Conservation (phyloP, 2,329 filamentous ascomycete genomes). For the Botrytis byssoidea region DNA sequence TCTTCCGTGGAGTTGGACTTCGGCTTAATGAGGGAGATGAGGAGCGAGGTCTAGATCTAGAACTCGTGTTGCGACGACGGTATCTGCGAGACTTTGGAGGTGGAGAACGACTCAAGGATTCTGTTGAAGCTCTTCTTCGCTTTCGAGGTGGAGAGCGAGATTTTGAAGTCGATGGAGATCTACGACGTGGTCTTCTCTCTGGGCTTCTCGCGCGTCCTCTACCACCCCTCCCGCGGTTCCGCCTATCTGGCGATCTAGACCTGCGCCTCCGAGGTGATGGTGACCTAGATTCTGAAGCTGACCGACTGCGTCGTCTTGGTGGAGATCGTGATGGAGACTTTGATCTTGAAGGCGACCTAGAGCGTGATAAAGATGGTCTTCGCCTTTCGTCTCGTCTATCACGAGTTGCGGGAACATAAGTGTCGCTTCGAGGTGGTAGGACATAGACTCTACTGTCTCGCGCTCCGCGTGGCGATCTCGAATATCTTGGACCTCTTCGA, state of each 20-base stretch:
- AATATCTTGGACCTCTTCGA: constrained; percentile 46
- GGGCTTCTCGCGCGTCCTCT: constrained; percentile 37
- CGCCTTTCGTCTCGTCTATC: constrained; percentile 37
- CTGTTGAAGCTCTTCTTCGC: constrained; percentile 36
- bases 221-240: constrained; percentile 34
- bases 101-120: constrained; percentile 36
- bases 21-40: constrained; percentile 34
- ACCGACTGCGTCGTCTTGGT: constrained; percentile 33
- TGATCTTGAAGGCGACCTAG: constrained; percentile 37
- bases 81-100: constrained; percentile 34
- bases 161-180: constrained; percentile 32
- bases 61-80: constrained; percentile 32
- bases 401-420: constrained; percentile 39
- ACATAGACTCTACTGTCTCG: constrained; percentile 41
- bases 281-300: constrained; percentile 38
- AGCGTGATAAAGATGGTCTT: constrained; percentile 33
- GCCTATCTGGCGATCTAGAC: constrained; percentile 37
- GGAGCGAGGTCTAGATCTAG: constrained; percentile 38
- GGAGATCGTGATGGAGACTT: constrained; percentile 36
- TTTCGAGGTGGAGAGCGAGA: constrained; percentile 35
- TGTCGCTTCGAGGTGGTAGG: constrained; percentile 35
- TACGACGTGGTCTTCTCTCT: constrained; percentile 35
- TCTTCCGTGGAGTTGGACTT: constrained; percentile 28
- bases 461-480: constrained; percentile 43
- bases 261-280: constrained; percentile 35